Conservation (phyloP, 805 yeast genomes). For the Pichia exigua region DNA sequence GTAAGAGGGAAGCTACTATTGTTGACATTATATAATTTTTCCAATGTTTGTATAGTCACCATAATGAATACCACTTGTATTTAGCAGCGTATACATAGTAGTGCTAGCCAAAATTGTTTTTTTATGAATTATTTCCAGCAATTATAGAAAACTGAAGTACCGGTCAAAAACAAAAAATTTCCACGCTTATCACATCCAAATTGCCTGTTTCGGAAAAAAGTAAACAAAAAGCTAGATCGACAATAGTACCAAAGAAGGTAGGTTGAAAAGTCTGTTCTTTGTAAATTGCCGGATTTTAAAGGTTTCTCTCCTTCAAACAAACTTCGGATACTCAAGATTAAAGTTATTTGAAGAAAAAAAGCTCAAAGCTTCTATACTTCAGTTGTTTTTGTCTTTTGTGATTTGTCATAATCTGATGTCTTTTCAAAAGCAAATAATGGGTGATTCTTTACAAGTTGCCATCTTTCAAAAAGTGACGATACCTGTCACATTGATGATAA, state of each 20-base stretch:
- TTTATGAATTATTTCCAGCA: too few species aligned
- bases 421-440: neutral
- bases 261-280: neutral
- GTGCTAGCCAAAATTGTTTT: too few species aligned
- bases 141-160: too few species aligned
- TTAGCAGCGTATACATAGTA: neutral
- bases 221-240: neutral
- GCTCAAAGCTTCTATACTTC: neutral
- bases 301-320: too few species aligned
- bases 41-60: neutral
- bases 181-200: neutral
- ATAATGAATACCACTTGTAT: too few species aligned
- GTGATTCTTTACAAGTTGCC: neutral
- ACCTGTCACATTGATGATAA: neutral
- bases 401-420: neutral
- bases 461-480: neutral
- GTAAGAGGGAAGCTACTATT: neutral
- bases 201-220: neutral
- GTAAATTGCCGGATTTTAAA: neutral
- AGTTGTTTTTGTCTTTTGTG: neutral
- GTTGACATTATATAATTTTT: neutral
- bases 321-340: neutral
- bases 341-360: too few species aligned
- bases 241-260: neutral
- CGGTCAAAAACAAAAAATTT: too few species aligned